Base-by-base conservation (phyloP, 2,329 filamentous ascomycete genomes). In the Colletotrichum cereale region DNA sequence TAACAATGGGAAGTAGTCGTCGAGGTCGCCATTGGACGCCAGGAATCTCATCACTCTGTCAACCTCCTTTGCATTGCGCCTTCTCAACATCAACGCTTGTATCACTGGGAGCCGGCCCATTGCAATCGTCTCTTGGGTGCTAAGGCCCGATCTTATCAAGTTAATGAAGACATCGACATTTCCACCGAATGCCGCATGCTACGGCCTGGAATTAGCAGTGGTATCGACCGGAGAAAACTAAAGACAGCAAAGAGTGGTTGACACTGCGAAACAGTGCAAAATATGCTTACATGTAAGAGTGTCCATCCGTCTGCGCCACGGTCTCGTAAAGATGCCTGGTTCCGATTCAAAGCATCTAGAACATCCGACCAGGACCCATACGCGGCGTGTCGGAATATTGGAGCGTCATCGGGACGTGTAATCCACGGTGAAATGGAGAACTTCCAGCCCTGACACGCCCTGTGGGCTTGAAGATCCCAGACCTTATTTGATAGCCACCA, bases 51-150 rank as follows among this genome's bases (percentile, higher is more conserved):
- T 26, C 11, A 26, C 10, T 0, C 5, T 26, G n/a, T 12, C 44
- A 26, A 26, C 44, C 8, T 48, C n/a, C 24, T 48, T 18, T 48
- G n/a, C 12, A 6, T 3, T 26, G 44, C n/a, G 1, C 5, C 0
- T 5, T 4, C 1, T 14, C 10, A 26, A 14, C 4, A 2, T 14
- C 5, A 48, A 26, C n/a, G 6, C 5, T 8, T 6, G 1, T 2
- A 26, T n/a, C 44, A 2, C 44, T 6, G 44, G 1, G 3, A 1
- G 0, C n/a, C n/a, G n/a, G n/a, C 44, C 44, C 2, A 0, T 1
- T 10, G 3, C 1, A 26, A 7, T 14, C 44, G 3, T 48, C n/a
- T 48, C 44, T 24, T 48, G n/a, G 5, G 11, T 48, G 44, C 44
- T 26, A 18, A 48, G n/a, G 11, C 44, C 44, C n/a, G 24, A 10